Evolutionary conservation across 208 protist genomes (phyloP), one percentile per base, ranked within the genome.

Genomic region (Acanthamoeba healyi): DNA sequence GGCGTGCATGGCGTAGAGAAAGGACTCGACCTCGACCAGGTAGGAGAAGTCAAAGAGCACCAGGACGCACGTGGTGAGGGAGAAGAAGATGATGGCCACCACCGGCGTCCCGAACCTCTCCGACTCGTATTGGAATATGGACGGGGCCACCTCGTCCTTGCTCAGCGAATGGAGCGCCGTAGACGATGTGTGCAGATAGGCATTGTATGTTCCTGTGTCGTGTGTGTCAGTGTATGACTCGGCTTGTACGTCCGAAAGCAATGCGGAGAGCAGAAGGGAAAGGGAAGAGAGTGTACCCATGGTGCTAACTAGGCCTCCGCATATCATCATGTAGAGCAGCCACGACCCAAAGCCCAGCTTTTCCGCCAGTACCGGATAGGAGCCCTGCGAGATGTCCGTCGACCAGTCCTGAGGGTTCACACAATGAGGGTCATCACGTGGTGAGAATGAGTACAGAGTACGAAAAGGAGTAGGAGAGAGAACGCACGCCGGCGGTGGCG

Each of bases 11-110:
- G 54, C 34, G 34, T 90, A 90, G 82, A 90, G 82, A 38, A 90
- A 90, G 54, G 82, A 90, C 56, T 90, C 82, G 17, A 90, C 58
- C 54, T 90, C 54, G 29, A 90, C 82, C 82, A 90, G 82, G 54
- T 72, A 63, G 54, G 49, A 63, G 32, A 90, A 90, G 54, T 90
- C 82, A 22, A 90, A 90, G n/a, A 90, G 82, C 29, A 90, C 58
- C 34, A 90, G 54, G n/a, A 90, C 82, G 40, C 82, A 90, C 12
- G 82, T 90, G 34, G 82, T 90, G 54, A 90, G 40, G 19, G 54
- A 72, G 54, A 70, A 90, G 54, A 90, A 90, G 82, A 70, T 0
- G 54, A 90, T 63, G 82, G 82, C 82, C 82, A 24, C 32, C 32
- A 72, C 49, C 26, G 82, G 82, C 40, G 82, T 90, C 10, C 36